A percentile compares a stretch with the other conserved stretches of the same genome.
These are phyloP conservation scores for Fonsecaea erecta DNA, from an alignment of 2,329 filamentous ascomycete genomes.

Conservation along the genomic window DNA sequence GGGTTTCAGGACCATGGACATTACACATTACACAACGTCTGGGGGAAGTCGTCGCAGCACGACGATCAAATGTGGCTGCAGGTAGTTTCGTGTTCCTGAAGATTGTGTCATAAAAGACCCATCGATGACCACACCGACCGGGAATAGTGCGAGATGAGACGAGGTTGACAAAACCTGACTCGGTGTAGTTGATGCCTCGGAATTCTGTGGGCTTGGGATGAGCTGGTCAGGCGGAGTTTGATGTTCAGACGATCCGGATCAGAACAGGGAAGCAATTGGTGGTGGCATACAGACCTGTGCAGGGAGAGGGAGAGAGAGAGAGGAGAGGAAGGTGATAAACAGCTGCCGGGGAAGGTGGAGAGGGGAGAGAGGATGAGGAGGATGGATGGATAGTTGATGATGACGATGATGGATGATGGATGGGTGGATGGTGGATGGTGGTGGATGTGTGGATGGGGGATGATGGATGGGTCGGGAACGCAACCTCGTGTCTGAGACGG, in stretches of 20 bases:
- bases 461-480: background rate
- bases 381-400: background rate
- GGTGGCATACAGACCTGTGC: background rate
- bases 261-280: background rate
- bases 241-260: background rate
- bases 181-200: background rate
- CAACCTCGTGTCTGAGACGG: background rate
- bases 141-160: background rate
- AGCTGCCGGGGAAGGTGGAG: background rate
- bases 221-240: background rate
- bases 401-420: background rate
- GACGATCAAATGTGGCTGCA: background rate
- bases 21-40: background rate
- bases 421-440: too few relatives aligned
- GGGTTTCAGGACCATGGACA: background rate
- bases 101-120: background rate
- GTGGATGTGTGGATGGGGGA: too few relatives aligned
- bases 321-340: background rate
- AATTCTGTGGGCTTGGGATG: background rate
- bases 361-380: background rate
- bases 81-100: background rate
- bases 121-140: background rate
- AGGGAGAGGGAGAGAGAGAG: background rate
- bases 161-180: conserved; percentile 2
- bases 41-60: background rate